Percentiles rank a stretch among this genome's conserved stretches.
phyloP scores from a whole-genome alignment of 352 stramenopile species.

The Phytophthora tubulina region DNA sequence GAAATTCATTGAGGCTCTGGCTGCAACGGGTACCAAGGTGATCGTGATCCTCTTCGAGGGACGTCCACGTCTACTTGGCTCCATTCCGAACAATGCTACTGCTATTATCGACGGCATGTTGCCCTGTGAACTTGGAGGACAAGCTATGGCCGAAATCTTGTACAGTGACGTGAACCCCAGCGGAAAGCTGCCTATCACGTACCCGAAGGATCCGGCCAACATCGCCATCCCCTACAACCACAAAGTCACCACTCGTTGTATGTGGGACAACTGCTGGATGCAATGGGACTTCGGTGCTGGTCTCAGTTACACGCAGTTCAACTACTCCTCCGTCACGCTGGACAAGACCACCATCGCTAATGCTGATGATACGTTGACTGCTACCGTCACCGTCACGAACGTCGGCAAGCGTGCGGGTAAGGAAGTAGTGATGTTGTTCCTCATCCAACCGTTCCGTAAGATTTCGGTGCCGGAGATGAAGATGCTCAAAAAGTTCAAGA shows the following conservation, averaged over 20 bases:
- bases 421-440: constrained; percentile 84
- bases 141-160: constrained; percentile 86
- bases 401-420: constrained; percentile 59
- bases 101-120: constrained; percentile 84
- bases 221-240: constrained; percentile 80
- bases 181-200: constrained; percentile 83
- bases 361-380: constrained; percentile 40
- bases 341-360: constrained; percentile 39
- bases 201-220: constrained; percentile 68
- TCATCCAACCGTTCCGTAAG: constrained; percentile 68
- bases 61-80: constrained; percentile 74
- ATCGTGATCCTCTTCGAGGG: constrained; percentile 81
- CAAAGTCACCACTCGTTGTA: constrained; percentile 56
- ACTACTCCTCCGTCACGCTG: constrained; percentile 58
- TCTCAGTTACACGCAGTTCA: constrained; percentile 80
- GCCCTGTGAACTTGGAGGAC: constrained; percentile 74
- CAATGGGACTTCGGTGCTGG: constrained; percentile 76
- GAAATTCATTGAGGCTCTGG: constrained; percentile 72
- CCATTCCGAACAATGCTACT: constrained; percentile 53
- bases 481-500: constrained; percentile 83
- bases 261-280: constrained; percentile 55
- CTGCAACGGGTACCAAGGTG: constrained; percentile 68
- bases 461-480: constrained; percentile 83
- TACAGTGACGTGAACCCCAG: constrained; percentile 84
- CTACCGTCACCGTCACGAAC: constrained; percentile 78